Base-by-base conservation (phyloP, 768 basidiomycete species). In the Suillus brevipes region DNA sequence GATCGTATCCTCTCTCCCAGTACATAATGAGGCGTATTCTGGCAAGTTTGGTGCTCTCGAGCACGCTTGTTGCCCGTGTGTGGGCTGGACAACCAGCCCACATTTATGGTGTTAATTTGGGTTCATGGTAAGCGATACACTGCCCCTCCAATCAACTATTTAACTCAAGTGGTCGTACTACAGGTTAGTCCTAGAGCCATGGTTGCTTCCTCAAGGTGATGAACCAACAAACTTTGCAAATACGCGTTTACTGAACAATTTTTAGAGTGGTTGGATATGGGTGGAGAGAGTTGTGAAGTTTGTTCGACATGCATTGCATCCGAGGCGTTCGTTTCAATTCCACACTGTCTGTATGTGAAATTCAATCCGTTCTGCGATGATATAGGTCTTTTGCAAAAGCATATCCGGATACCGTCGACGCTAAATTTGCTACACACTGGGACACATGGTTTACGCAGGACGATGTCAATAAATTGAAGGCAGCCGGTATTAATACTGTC, bases 41-140 rank as follows among this genome's bases (percentile, higher is more conserved):
- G 9, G 36, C 68, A 13, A 62, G 47, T n/a, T 56, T 70, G 18
- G 64, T 62, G 47, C 49, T 77, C 10, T 66, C 62, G 1, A 65
- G 63, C 28, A 49, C 67, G 37, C 63, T 75, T 52, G 64, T 72
- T 18, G 18, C 42, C 7, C 18, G 18, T 6, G 42, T 18, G 18
- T 43, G 42, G 42, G 18, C 42, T 43, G 67, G 68, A 36, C 73
- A 34, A 28, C 62, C 50, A 1, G 70, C 68, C 25, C 87, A 88
- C 67, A 87, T 89, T 20, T 86, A 89, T 70, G 89, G 90, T 53
- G 89, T 91, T 4, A 91, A 91, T 71, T 71, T 91, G 37, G 88
- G 89, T 13, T 86, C 85, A 63, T 89, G 87, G 87, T 84, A 66
- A 23, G 80, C 59, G 36, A 57, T 37, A 3, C 9, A 5, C 10